Evolutionary conservation across 768 basidiomycete genomes (phyloP), one percentile per base, ranked within the genome.

Genomic region (Porphyrellus cyaneotinctus): DNA sequence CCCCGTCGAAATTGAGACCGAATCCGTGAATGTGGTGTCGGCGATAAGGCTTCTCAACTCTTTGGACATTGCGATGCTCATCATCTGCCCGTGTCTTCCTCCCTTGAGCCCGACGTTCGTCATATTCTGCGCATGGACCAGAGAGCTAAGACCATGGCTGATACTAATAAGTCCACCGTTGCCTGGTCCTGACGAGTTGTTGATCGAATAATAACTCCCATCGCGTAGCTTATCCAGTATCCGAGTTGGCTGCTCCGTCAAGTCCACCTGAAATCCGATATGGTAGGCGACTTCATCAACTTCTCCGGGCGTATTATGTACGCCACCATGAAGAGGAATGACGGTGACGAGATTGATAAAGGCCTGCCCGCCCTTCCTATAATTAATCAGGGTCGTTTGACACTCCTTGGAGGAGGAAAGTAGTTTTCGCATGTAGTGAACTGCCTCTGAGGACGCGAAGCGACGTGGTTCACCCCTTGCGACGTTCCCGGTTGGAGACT

Each of bases 191-290:
- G 57, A 66, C 9, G 59, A 30, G 24, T 67, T 70, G 67, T 86
- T 83, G 64, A 83, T 79, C 51, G 83, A 71, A 69, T 59, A 36
- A 36, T 92, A 92, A 31, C 79, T 82, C 17, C 94, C 94, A 59
- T 90, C 84, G 18, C 78, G 72, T 48, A 94, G 77, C 66, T 85
- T 90, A 58, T 87, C 80, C 48, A 94, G 72, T 54, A 97, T 94
- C 2, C 82, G 82, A 58, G 83, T 83, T 3, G 92, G 93, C 71
- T 95, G 92, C 62, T 87, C 83, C 17, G 84, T 84, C 44, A 99
- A 75, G 70, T 97, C 92, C 50, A 97, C 88, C 71, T 99, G 94
- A 76, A 99, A 98, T 1, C 97, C 97, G 46, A 99, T 86, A 62
- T 91, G 87, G 66, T 88, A 95, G 10, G 82, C 84, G 36, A 90